Evolutionary conservation across 768 basidiomycete species (phyloP).

Genomic region (Zangia roseola): DNA sequence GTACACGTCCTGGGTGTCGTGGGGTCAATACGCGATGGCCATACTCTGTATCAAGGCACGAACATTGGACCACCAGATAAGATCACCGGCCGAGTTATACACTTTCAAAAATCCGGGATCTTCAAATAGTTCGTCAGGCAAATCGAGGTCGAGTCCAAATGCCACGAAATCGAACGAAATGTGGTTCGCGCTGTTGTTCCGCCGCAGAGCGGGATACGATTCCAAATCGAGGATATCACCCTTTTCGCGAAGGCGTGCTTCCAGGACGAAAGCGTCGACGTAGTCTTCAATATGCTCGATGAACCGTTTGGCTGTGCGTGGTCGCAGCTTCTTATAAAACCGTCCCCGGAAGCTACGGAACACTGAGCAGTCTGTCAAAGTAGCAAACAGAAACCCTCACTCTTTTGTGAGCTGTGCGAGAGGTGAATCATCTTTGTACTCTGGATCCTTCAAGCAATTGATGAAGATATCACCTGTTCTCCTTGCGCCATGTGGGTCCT

Average conservation of each 20-base stretch:
- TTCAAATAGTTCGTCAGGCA: constrained; percentile 60
- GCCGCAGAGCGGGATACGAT: constrained; percentile 55
- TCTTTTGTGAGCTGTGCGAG: constrained; percentile 61
- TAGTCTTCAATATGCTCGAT: constrained; percentile 52
- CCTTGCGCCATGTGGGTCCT: constrained; percentile 53
- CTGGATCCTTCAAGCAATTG: constrained; percentile 49
- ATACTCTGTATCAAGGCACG: constrained; percentile 21
- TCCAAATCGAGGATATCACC: constrained; percentile 53
- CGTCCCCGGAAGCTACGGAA: constrained; percentile 51
- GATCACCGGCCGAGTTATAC: constrained; percentile 59
- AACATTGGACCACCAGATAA: constrained; percentile 72
- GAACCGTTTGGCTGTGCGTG: constrained; percentile 44
- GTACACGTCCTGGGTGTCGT: constrained; percentile 54
- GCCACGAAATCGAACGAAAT: constrained; percentile 64
- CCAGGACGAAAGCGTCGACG: constrained; percentile 54
- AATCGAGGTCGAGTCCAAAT: constrained; percentile 58
- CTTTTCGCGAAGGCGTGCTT: constrained; percentile 60
- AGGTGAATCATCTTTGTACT: constrained; percentile 55
- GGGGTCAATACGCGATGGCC: neutral
- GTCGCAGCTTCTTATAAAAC: constrained; percentile 41
- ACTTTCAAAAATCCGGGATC: constrained; percentile 53
- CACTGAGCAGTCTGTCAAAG: neutral
- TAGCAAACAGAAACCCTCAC: constrained; percentile 34
- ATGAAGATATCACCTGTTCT: constrained; percentile 52
- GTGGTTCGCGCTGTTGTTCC: constrained; percentile 68